Base-by-base conservation (phyloP, 805 yeast species). In the Suhomyces faveliae region DNA sequence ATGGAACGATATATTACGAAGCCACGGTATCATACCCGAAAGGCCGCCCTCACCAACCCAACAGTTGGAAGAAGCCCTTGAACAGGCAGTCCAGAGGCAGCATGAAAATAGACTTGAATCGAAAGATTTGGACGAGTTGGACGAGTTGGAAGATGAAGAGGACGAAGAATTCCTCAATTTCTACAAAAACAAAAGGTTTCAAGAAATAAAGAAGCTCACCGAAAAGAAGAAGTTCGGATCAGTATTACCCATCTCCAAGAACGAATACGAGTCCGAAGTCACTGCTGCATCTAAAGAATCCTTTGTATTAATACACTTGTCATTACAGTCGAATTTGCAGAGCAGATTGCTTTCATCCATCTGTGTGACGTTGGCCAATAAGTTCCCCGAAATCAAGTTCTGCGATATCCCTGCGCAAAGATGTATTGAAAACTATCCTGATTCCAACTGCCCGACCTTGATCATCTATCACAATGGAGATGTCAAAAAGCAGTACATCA, bases 1-100 rank as follows among this genome's bases (percentile, higher is more conserved):
- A 66, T 94, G 99, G 99, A 94, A 94, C 63, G 99, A 94, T 66
- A 90, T 94, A 55, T 76, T 94, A 40, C 76, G 99, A 54, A 79
- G 81, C 3, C 88, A 91, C 52, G 98, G 98, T 20, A 83, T 94
- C 47, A 89, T 94, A 43, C 99, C 99, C 0, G 90, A 87, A 61
- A 84, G 86, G 58, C 89, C 95, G 22, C 90, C 91, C 20, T 88
- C 95, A 17, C 96, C 96, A 8, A 83, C 96, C 0, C 88, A 79
- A 38, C 86, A 89, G 65, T 63, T 94, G 41, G 98, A 94, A 62
- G 91, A 85, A 56, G 96, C 95, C 2, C 66, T 91, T 40, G 90
- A 86, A 24, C 95, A 88, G 46, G 96, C 96, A 0, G 77, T 89
- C 11, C 76, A 75, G 45, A 78, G 74, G 47, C 96, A 89, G 59